phyloP scores from a whole-genome alignment of 2,329 filamentous ascomycete species.

The Aspergillus novoparasiticus region DNA sequence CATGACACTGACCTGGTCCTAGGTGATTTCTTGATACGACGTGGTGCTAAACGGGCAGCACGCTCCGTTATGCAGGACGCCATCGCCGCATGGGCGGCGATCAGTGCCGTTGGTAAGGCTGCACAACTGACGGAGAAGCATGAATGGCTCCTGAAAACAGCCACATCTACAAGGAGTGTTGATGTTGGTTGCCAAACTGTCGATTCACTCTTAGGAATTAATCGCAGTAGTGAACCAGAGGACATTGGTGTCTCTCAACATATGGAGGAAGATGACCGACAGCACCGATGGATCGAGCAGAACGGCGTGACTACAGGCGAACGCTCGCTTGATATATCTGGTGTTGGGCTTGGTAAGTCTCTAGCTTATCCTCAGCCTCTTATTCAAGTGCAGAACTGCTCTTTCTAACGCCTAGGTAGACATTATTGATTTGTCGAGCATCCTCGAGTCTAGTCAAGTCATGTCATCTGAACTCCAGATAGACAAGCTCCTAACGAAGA shows the following conservation, averaged over 20 bases:
- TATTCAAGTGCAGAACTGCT: background rate
- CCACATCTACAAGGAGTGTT: conserved; percentile 52
- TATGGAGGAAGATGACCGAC: conserved; percentile 43
- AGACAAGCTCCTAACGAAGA: conserved; percentile 63
- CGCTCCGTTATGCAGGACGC: conserved; percentile 60
- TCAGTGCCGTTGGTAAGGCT: conserved; percentile 62
- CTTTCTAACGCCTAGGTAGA: conserved; percentile 53
- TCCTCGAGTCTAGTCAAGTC: conserved; percentile 66
- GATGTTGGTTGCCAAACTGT: conserved; percentile 62
- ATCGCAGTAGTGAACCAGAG: conserved; percentile 34
- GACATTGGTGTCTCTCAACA: conserved; percentile 31
- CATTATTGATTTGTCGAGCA: conserved; percentile 65
- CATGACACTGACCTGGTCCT: conserved; percentile 6
- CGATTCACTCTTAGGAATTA: conserved; percentile 49
- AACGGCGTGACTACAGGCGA: conserved; percentile 41
- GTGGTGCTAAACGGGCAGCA: conserved; percentile 61
- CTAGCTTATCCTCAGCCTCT: background rate
- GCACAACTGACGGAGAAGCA: conserved; percentile 60
- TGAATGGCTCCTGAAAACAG: conserved; percentile 62
- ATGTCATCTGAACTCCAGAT: conserved; percentile 67
- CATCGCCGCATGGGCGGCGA: conserved; percentile 60
- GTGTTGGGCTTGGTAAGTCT: conserved; percentile 41
- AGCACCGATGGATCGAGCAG: conserved; percentile 47
- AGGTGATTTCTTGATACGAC: conserved; percentile 58
- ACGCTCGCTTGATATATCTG: conserved; percentile 44